phyloP scores from a whole-genome alignment of 495 filamentous ascomycete genomes.

The Penicillium coprophilum region DNA sequence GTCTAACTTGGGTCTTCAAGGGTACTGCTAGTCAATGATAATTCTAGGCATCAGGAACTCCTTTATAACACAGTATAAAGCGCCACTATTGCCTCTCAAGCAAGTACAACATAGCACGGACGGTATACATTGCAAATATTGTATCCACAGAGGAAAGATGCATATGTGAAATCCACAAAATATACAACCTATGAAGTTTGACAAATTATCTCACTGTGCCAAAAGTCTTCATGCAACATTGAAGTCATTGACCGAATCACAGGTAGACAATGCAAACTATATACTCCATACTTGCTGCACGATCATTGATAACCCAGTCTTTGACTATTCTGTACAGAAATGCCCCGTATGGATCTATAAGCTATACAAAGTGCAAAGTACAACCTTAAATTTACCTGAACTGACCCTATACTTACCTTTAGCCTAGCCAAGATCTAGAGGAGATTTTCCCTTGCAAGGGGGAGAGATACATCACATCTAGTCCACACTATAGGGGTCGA shows the following conservation, averaged over 20 bases:
- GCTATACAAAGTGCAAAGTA: neutral
- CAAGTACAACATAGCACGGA: constrained; percentile 4
- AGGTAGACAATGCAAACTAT: constrained; percentile 5
- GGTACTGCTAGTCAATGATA: neutral
- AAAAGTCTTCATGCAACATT: too few species aligned
- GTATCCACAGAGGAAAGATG: constrained; percentile 5
- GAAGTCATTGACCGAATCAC: neutral
- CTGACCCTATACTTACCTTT: neutral
- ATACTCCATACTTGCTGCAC: constrained; percentile 2
- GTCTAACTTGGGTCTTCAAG: neutral
- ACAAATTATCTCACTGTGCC: neutral
- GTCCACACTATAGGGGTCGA: constrained; percentile 22
- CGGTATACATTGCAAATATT: neutral
- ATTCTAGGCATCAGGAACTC: neutral
- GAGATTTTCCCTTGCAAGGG: constrained; percentile 11
- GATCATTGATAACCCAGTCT: neutral
- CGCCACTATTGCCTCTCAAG: constrained; percentile 10
- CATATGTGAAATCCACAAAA: neutral
- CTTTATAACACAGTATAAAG: constrained; percentile 2
- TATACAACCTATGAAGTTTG: neutral
- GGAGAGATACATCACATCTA: constrained; percentile 28
- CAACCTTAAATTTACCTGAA: neutral
- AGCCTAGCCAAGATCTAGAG: constrained; percentile 1
- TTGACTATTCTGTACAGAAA: neutral
- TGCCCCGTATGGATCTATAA: constrained; percentile 5